These are phyloP conservation scores for Boletus patriciae DNA, from an alignment of 768 basidiomycete genomes.

Conservation along the genomic window DNA sequence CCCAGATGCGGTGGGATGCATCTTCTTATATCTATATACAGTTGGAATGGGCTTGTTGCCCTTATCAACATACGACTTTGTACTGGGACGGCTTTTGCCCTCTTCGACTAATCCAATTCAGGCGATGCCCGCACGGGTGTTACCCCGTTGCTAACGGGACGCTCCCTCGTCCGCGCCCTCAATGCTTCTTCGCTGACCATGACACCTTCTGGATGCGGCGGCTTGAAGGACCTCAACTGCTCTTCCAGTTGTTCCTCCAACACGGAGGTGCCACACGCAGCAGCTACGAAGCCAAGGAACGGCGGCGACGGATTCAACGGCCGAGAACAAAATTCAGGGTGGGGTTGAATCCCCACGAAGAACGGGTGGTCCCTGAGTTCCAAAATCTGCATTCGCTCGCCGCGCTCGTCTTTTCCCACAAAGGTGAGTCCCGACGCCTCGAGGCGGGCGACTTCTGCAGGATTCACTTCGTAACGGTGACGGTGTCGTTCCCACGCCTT, in stretches of 20 bases:
- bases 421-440: constrained; percentile 72
- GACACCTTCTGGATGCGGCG: constrained; percentile 72
- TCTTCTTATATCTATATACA: neutral
- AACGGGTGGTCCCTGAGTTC: constrained; percentile 92
- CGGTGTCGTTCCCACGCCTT: constrained; percentile 96
- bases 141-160: constrained; percentile 24
- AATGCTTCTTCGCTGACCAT: constrained; percentile 71
- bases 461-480: constrained; percentile 96
- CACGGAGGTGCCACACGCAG: constrained; percentile 54
- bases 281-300: constrained; percentile 94
- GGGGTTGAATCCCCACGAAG: constrained; percentile 92
- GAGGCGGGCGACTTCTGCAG: constrained; percentile 73
- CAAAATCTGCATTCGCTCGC: constrained; percentile 96
- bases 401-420: constrained; percentile 90
- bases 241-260: constrained; percentile 69
- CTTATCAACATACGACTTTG: neutral
- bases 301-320: constrained; percentile 97
- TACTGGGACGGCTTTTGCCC: neutral
- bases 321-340: constrained; percentile 98
- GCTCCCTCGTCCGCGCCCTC: constrained; percentile 37
- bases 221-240: constrained; percentile 62
- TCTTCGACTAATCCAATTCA: constrained; percentile 15
- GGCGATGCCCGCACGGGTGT: constrained; percentile 26
- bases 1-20: neutral
- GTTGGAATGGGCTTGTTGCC: neutral